phyloP scores from a whole-genome alignment of 1,284 basidiomycete species.

The Sanghuangporus baumii region DNA sequence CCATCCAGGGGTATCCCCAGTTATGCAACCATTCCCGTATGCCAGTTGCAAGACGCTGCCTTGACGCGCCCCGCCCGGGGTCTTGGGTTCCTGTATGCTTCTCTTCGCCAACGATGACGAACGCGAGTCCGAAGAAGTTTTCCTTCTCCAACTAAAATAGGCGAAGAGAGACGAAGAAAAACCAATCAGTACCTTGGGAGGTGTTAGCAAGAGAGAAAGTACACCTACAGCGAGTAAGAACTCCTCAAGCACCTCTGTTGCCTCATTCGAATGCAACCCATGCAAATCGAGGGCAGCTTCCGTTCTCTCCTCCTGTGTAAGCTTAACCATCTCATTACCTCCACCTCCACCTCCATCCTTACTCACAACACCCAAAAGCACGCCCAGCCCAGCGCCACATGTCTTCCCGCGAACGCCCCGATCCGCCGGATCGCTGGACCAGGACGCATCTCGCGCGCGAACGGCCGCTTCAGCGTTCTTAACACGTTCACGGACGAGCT shows the following conservation, averaged over 20 bases:
- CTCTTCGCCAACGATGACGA: constrained; percentile 89
- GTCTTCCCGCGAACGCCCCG: constrained; percentile 68
- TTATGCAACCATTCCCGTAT: constrained; percentile 87
- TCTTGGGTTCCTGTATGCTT: constrained; percentile 92
- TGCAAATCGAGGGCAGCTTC: constrained; percentile 82
- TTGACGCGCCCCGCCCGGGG: constrained; percentile 71
- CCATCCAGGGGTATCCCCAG: constrained; percentile 96
- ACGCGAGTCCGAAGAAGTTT: constrained; percentile 81
- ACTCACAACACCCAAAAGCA: constrained; percentile 78
- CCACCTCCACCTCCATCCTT: constrained; percentile 35
- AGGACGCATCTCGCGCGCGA: constrained; percentile 56
- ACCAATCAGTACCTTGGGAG: constrained; percentile 2
- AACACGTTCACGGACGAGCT: constrained; percentile 78
- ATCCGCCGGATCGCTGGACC: constrained; percentile 84
- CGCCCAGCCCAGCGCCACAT: constrained; percentile 79
- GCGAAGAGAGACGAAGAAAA: constrained; percentile 10
- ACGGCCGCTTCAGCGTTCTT: constrained; percentile 73
- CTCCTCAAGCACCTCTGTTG: constrained; percentile 84
- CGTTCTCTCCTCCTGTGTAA: constrained; percentile 76
- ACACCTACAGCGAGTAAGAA: constrained; percentile 79
- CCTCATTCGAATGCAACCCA: constrained; percentile 87
- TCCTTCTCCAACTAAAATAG: constrained; percentile 71
- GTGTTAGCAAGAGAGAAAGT: constrained; percentile 3
- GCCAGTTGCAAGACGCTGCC: constrained; percentile 74
- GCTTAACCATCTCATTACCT: constrained; percentile 35